Evolutionary conservation across 2,329 filamentous ascomycete species (phyloP), one percentile per base, ranked within the genome.

Genomic region (Fusarium sp.): DNA sequence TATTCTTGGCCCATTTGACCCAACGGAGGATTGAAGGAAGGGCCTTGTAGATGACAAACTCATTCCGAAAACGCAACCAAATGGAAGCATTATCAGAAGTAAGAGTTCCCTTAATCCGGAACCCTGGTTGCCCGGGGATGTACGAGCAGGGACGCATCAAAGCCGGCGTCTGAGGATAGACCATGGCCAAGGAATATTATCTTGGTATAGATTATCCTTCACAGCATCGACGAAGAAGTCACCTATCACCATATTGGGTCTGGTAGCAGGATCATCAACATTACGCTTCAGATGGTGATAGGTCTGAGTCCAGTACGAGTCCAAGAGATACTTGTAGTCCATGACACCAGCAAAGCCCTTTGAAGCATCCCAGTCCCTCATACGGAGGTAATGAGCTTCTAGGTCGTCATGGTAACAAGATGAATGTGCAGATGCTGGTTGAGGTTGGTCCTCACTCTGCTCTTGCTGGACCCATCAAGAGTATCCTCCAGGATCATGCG

Each of bases 151-250:
- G 75, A 9, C 79, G 66, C 76, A 82, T 78, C 6, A 77, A 52
- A 29, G 73, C 77, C 0, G 81, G 81, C 80, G 82, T 82, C 57
- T 81, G 78, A 4, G 81, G 80, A 76, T 77, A 81, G 10, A 81
- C 72, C 30, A 77, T 72, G 22, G 81, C 78, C 20, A 83, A 1
- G 80, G 80, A 8, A 82, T 62, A 8, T 73, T 61, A 13, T 76
- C 75, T 61, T 82, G 72, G n/a, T 72, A 54, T 20, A 76, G 72
- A 22, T 83, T 80, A 59, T 83, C 81, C 41, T 77, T 73, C 8
- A 75, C 79, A 3, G 80, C 80, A 14, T 83, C 80, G 34, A 80
- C 79, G 42, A 82, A 81, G 73, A 81, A 83, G 61, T 83, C 81
- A 3, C 79, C 78, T 3, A 83, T 51, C 29, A 82, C 78, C 49